Evolutionary conservation across 768 basidiomycete species (phyloP).

Genomic region (Tricholomella constricta): DNA sequence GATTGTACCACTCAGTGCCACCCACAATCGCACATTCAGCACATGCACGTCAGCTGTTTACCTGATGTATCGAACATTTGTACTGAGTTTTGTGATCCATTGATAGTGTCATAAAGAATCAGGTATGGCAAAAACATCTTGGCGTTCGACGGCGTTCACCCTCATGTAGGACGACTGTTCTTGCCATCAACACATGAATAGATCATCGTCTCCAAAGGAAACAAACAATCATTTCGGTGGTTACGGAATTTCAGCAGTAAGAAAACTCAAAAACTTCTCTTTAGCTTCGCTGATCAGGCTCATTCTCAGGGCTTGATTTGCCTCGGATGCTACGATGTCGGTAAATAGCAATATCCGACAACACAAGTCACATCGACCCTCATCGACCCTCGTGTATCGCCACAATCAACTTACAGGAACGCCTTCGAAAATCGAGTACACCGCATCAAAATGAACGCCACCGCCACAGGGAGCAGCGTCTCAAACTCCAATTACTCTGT

Average conservation of each 20-base stretch:
- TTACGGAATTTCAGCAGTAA: constrained; percentile 68
- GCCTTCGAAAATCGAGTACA: constrained; percentile 50
- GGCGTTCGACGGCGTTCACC: not conserved
- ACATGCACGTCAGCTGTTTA: constrained; percentile 32
- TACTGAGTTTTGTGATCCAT: not conserved
- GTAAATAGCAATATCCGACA: constrained; percentile 49
- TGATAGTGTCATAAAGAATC: constrained; percentile 38
- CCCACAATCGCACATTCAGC: constrained; percentile 41
- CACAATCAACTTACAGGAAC: not conserved
- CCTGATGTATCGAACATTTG: not conserved
- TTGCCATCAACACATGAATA: constrained; percentile 51
- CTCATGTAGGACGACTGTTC: constrained; percentile 54
- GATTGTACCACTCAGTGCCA: constrained; percentile 42
- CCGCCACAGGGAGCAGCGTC: constrained; percentile 49
- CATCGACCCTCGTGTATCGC: not conserved
- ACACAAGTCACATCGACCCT: constrained; percentile 55
- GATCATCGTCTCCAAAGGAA: constrained; percentile 50
- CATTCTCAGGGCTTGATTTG: constrained; percentile 54
- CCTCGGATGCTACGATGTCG: constrained; percentile 46
- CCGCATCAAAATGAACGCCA: constrained; percentile 59
- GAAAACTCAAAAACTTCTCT: constrained; percentile 27
- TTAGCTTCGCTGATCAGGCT: constrained; percentile 35
- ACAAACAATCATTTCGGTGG: constrained; percentile 59
- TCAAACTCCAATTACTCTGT: constrained; percentile 52
- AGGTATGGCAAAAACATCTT: constrained; percentile 25